Evolutionary conservation across 1,139 yeast species (phyloP), one percentile per base, ranked within the genome.

Genomic region (Petasospora fabianii): DNA sequence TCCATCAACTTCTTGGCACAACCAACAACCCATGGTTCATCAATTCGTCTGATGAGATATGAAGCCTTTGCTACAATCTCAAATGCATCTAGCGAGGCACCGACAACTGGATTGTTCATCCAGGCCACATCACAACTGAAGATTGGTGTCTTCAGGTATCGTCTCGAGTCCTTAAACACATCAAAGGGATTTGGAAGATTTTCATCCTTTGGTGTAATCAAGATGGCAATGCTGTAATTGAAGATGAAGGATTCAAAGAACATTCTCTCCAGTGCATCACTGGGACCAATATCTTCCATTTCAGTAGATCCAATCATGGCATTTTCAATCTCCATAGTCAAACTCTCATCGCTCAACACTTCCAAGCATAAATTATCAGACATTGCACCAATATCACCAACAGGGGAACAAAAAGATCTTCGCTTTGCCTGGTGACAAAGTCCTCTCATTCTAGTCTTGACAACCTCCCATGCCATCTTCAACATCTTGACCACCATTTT

Each of bases 11-110:
- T 43, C 17, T 31, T 30, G 3, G 54, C 55, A 15, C 34, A 29
- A 1, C 21, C 22, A 2, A 24, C 7, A 5, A 40, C 36, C 28
- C 33, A 19, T 5, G 46, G 46, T 24, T 47, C 48, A 3, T 50
- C 36, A 30, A 46, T 17, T 11, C 58, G 50, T 28, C 71, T 50
- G 15, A 65, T 43, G 24, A 70, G 42, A 63, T 69, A 71, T 0
- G 67, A 55, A 3, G 67, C 55, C 43, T 71, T 71, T 16, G 70
- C 64, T 10, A 61, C 52, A 9, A 65, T 52, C 41, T 69, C 75
- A 47, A 61, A 65, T 29, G 65, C 59, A 21, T 58, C 62, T 11
- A 60, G 47, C 3, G 64, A 53, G 8, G 68, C 62, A 2, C 69
- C 69, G 30, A 59, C 46, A 1, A 66, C 55, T 1, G 70, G 69